Evolutionary conservation across 2,329 filamentous ascomycete species (phyloP).

Genomic region (Xylaria sp.): DNA sequence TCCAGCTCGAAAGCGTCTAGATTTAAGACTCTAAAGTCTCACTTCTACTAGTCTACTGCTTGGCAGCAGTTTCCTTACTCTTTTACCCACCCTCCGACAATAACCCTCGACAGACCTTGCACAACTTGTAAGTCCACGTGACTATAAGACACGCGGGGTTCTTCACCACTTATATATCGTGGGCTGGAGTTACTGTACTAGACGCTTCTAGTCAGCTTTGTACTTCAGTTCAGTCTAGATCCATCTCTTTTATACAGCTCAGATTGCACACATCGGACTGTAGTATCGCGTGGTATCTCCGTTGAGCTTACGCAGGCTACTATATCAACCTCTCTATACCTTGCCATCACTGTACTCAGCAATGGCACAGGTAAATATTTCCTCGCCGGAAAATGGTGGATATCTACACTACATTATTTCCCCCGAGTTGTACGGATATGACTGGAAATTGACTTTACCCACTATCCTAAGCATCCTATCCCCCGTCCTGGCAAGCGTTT

Average conservation of each 20-base stretch:
- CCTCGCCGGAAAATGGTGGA: background rate
- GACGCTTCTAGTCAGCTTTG: too few species aligned
- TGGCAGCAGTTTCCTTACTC: background rate
- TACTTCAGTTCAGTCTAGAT: too few species aligned
- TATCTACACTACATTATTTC: background rate
- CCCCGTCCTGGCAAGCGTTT: background rate
- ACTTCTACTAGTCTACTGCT: background rate
- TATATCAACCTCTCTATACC: too few species aligned
- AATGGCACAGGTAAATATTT: constrained; percentile 1
- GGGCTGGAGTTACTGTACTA: too few species aligned
- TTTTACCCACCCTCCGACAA: background rate
- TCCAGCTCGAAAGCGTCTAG: background rate
- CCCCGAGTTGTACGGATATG: background rate
- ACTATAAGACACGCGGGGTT: too few species aligned
- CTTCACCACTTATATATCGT: too few species aligned
- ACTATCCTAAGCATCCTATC: background rate
- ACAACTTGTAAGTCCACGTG: too few species aligned
- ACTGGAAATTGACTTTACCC: background rate
- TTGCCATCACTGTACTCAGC: too few species aligned
- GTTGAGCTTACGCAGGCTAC: too few species aligned
- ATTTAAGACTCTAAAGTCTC: background rate
- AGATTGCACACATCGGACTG: too few species aligned
- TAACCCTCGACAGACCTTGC: background rate
- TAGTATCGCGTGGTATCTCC: too few species aligned
- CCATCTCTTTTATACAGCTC: too few species aligned